A percentile compares a stretch with the other conserved stretches of the same genome.
These are phyloP conservation scores for Blastocrithidia nonstop DNA, from an alignment of 208 protist genomes.

Conservation along the genomic window DNA sequence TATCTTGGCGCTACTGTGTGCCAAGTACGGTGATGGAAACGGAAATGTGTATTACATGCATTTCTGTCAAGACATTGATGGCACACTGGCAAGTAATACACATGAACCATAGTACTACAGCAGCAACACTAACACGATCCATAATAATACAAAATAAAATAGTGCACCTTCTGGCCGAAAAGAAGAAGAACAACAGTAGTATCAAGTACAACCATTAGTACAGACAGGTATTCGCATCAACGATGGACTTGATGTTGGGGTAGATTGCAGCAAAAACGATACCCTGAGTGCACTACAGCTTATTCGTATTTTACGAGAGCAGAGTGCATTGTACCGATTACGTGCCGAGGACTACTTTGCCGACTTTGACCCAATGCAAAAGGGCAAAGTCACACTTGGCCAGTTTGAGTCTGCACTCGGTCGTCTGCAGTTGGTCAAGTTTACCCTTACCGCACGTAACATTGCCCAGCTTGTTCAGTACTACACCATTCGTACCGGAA, in stretches of 20 bases:
- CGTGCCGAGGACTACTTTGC: conserved; percentile 67
- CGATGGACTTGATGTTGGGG: not conserved
- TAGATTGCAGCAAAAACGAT: conserved; percentile 9
- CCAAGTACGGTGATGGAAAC: conserved; percentile 49
- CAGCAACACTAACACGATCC: too few species aligned
- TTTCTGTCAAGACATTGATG: conserved; percentile 61
- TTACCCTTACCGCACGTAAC: conserved; percentile 46
- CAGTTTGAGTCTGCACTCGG: conserved; percentile 78
- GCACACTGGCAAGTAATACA: conserved; percentile 6
- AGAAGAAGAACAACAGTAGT: too few species aligned
- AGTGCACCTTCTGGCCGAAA: too few species aligned
- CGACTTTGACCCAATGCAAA: conserved; percentile 74
- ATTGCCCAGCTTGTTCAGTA: conserved; percentile 37
- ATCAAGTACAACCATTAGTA: too few species aligned
- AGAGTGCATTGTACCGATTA: conserved; percentile 53
- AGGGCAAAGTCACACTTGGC: conserved; percentile 46
- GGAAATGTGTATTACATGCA: conserved; percentile 57
- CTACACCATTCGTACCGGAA: too few species aligned
- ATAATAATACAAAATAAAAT: too few species aligned
- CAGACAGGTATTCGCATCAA: too few species aligned
- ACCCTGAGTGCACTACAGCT: conserved; percentile 24
- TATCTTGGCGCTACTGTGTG: not conserved
- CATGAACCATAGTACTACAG: too few species aligned
- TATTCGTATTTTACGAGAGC: conserved; percentile 34
- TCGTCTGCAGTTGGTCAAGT: conserved; percentile 55